Evolutionary conservation across 208 protist species (phyloP).

Genomic region (Angomonas ambiguus): DNA sequence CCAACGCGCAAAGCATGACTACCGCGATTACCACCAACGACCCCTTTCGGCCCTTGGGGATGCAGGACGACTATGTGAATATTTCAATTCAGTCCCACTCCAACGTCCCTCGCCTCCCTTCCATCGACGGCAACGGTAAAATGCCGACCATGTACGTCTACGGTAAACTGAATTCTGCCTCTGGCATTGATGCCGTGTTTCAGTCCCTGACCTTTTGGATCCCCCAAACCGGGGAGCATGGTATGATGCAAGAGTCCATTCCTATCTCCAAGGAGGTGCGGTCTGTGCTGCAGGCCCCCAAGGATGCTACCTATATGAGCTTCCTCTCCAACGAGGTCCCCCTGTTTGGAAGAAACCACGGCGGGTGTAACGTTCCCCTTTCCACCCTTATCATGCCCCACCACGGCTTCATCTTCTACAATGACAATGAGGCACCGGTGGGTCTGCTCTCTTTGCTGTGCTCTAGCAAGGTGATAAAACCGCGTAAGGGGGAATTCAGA

Average conservation of each 20-base stretch:
- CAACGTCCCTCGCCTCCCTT: background rate
- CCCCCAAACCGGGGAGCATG: constrained; percentile 53
- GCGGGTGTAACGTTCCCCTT: constrained; percentile 4
- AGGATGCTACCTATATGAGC: constrained; percentile 29
- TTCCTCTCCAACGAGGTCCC: constrained; percentile 66
- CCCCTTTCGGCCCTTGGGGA: background rate
- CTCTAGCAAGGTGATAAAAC: constrained; percentile 11
- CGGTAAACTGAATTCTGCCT: constrained; percentile 32
- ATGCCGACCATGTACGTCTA: constrained; percentile 23
- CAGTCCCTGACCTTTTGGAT: constrained; percentile 68
- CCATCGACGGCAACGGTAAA: background rate
- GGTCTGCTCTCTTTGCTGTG: constrained; percentile 54
- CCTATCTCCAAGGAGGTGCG: constrained; percentile 15
- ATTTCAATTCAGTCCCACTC: background rate
- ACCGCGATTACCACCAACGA: background rate
- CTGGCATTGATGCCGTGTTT: constrained; percentile 45
- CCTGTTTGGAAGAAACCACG: constrained; percentile 60
- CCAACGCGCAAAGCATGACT: background rate
- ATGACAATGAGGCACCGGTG: constrained; percentile 23
- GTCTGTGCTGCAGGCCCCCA: constrained; percentile 25
- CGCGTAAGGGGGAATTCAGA: constrained; percentile 24
- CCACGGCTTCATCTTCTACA: constrained; percentile 73
- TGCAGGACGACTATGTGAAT: constrained; percentile 2
- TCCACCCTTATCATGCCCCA: constrained; percentile 39
- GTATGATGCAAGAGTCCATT: constrained; percentile 42